A percentile compares a stretch with the other conserved stretches of the same genome.
These are phyloP conservation scores for Sporothrix luriei DNA, from an alignment of 2,329 filamentous ascomycete genomes.

Conservation along the genomic window DNA sequence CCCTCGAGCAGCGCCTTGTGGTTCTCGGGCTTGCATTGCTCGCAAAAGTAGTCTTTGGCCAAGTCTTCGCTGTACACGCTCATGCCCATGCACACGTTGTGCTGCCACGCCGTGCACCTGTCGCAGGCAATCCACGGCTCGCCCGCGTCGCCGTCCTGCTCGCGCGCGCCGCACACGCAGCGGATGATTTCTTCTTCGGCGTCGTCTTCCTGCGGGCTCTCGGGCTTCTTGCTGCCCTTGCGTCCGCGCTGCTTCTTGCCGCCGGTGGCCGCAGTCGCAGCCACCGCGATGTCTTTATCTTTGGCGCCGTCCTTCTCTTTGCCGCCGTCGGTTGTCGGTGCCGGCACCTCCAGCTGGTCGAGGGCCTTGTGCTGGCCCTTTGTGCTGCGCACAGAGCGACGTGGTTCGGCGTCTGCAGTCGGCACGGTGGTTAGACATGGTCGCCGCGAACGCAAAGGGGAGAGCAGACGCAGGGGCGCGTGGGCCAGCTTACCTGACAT, in stretches of 20 bases:
- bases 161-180: constrained; percentile 87
- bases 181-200: constrained; percentile 76
- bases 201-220: constrained; percentile 58
- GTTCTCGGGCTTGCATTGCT: constrained; percentile 80
- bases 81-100: constrained; percentile 93
- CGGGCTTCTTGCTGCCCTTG: constrained; percentile 60
- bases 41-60: constrained; percentile 87
- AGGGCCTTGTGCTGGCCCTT: constrained; percentile 95
- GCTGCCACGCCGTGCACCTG: constrained; percentile 90
- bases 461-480: neutral
- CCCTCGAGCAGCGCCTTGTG: constrained; percentile 80
- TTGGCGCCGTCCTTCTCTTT: neutral
- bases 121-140: constrained; percentile 97
- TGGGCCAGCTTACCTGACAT: constrained; percentile 33
- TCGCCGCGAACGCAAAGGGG: neutral
- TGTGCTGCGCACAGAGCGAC: constrained; percentile 91
- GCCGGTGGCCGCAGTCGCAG: neutral
- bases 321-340: neutral
- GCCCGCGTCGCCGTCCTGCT: constrained; percentile 80
- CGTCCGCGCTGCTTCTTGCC: constrained; percentile 56
- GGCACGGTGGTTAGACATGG: neutral
- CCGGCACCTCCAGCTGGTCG: constrained; percentile 68
- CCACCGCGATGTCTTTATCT: neutral
- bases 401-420: constrained; percentile 68
- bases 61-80: constrained; percentile 75